These are phyloP conservation scores for Acanthamoeba rhysodes DNA, from an alignment of 208 protist species.

Conservation along the genomic window DNA sequence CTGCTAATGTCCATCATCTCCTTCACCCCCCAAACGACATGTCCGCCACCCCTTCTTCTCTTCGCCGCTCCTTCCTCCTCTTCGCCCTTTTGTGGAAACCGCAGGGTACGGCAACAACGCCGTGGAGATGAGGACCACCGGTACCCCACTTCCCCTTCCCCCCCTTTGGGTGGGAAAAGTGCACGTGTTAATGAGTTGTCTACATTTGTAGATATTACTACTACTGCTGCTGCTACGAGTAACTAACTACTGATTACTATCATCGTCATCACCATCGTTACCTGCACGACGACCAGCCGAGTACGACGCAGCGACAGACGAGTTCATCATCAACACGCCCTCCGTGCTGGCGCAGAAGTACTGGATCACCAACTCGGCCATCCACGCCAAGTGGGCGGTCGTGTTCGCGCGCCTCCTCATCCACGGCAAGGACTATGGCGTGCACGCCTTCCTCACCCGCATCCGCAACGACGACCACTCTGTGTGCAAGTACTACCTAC, in stretches of 20 bases:
- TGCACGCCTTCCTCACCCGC: conserved; percentile 87
- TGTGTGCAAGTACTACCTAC: background rate
- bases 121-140: conserved; percentile 87
- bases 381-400: conserved; percentile 81
- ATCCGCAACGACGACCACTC: conserved; percentile 83
- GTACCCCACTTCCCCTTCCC: background rate
- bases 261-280: too few species aligned
- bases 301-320: conserved; percentile 86
- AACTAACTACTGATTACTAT: too few species aligned
- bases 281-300: conserved; percentile 67
- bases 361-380: conserved; percentile 89
- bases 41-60: too few species aligned
- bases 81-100: background rate
- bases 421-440: conserved; percentile 78
- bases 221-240: too few species aligned
- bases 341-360: conserved; percentile 84
- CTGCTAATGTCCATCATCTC: too few species aligned
- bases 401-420: conserved; percentile 87
- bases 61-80: too few species aligned
- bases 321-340: conserved; percentile 89
- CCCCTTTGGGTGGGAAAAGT: too few species aligned
- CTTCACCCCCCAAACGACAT: too few species aligned
- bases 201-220: background rate
- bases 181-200: background rate
- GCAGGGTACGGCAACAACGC: conserved; percentile 87